Base-by-base conservation (phyloP, 2,329 filamentous ascomycete genomes). In the Colletotrichum liriopes region DNA sequence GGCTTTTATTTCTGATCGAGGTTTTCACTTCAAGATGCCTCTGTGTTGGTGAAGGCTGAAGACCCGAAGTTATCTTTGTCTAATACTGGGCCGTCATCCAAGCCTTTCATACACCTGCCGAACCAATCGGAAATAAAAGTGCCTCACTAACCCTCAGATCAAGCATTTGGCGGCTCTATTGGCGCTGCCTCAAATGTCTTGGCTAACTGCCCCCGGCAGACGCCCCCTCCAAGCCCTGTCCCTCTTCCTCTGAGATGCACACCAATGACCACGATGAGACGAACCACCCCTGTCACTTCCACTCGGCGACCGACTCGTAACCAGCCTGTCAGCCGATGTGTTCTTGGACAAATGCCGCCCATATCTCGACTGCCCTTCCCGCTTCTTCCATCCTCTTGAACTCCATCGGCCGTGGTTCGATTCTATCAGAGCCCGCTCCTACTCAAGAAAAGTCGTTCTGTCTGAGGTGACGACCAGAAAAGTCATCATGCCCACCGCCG, bases 291-390 rank as follows among this genome's bases (percentile, higher is more conserved):
- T 23, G 68, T 63, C 65, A 23, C 47, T 41, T 35, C 47, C 29
- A 18, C 51, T 59, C 65, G 68, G 68, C 51, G 56, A 68, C 56
- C 65, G 51, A 63, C 23, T 71, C 51, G 29, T 29, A 45, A 39
- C n/a, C 32, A n/a, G 43, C 12, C 8, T 9, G 26, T 43, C 54
- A 59, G 51, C 56, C 64, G 64, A 62, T n/a, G 23, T 51, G 23
- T 12, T 65, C 35, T 43, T 20, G 60, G 37, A 20, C 51, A 37
- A 43, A 47, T 61, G 62, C 47, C 65, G 16, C 45, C 41, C 58
- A 56, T 71, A 58, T 67, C 64, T 56, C 5, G 56, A 23, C 56
- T 52, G 11, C n/a, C 16, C 54, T 35, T 66, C 45, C 39, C 62
- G 37, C 45, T 23, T 45, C 29, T 43, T 3, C 16, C n/a, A 16